A percentile compares a stretch with the other conserved stretches of the same genome.
These are phyloP conservation scores for Saccharomyces hybrid DNA, from an alignment of 1,139 yeast species.

Conservation along the genomic window DNA sequence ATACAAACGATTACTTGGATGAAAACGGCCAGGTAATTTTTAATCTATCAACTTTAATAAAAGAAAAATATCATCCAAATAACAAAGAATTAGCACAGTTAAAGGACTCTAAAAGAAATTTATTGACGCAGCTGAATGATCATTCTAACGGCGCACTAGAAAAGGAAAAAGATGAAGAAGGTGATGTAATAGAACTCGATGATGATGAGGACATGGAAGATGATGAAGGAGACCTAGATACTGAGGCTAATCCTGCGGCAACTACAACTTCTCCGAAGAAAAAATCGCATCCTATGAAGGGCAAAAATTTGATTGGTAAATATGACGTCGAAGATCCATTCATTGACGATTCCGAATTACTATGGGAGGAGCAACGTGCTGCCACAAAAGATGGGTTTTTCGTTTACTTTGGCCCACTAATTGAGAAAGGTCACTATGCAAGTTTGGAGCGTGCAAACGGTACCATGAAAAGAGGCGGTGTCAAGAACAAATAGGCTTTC, in stretches of 20 bases:
- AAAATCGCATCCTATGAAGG: slow-evolving; percentile 37
- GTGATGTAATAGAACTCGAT: slow-evolving; percentile 41
- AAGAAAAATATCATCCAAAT: slow-evolving; percentile 45
- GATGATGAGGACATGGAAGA: slow-evolving; percentile 28
- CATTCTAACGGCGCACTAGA: slow-evolving; percentile 33
- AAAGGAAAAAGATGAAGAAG: slow-evolving; percentile 52
- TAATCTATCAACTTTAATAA: slow-evolving; percentile 73
- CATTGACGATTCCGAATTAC: slow-evolving; percentile 87
- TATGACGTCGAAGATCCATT: slow-evolving; percentile 93
- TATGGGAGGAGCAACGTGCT: slow-evolving; percentile 90
- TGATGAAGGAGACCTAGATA: slow-evolving; percentile 30
- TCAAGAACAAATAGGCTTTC: slow-evolving; percentile 15
- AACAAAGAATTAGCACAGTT: slow-evolving; percentile 40
- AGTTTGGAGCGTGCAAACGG: slow-evolving; percentile 38
- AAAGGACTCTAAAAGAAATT: slow-evolving; percentile 60
- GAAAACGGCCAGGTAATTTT: slow-evolving; percentile 68
- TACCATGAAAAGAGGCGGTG: slow-evolving; percentile 34
- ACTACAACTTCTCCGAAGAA: slow-evolving; percentile 28
- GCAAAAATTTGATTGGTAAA: slow-evolving; percentile 71
- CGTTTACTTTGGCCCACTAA: slow-evolving; percentile 89
- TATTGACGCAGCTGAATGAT: slow-evolving; percentile 51
- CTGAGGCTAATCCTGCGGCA: slow-evolving; percentile 20
- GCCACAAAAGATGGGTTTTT: slow-evolving; percentile 94
- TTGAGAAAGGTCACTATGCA: slow-evolving; percentile 52
- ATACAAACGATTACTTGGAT: slow-evolving; percentile 41